Percentiles rank a stretch among this genome's conserved stretches.
Conservation (phyloP, 805 yeast genomes). For the Wickerhamomyces xylosicus region DNA sequence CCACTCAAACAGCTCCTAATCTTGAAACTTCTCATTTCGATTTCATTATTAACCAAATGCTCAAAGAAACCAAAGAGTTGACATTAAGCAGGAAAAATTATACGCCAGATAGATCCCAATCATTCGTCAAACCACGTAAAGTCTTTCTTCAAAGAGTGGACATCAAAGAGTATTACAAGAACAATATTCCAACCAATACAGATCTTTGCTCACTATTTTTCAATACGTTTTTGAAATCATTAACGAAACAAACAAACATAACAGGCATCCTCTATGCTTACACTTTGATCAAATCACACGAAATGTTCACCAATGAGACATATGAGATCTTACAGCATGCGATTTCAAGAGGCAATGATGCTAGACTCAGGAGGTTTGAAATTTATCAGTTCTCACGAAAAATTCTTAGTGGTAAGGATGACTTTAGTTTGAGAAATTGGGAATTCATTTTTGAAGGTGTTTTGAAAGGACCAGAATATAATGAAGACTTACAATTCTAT, state of each 20-base stretch:
- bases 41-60: slow-evolving; percentile 5
- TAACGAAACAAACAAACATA: slow-evolving; percentile 7
- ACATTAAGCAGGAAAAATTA: slow-evolving; percentile 5
- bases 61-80: slow-evolving; percentile 1
- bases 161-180: slow-evolving; percentile 1
- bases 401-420: slow-evolving; percentile 1
- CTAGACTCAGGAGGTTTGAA: slow-evolving; percentile 6
- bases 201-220: slow-evolving; percentile 4
- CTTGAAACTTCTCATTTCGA: slow-evolving; percentile 8
- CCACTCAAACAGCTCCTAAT: not conserved
- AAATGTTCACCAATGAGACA: slow-evolving; percentile 1
- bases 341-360: slow-evolving; percentile 10
- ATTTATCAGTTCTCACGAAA: no score
- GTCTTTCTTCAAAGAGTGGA: slow-evolving; percentile 13
- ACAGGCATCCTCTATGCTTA: slow-evolving; percentile 13
- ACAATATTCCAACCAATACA: not conserved
- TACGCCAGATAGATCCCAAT: not conserved
- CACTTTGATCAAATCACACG: slow-evolving; percentile 6
- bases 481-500: slow-evolving; percentile 1
- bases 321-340: slow-evolving; percentile 9
- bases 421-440: not conserved
- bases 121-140: slow-evolving; percentile 1
- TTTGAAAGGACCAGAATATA: not conserved
- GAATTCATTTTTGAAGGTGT: slow-evolving; percentile 3
- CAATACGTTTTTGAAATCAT: slow-evolving; percentile 7